Evolutionary conservation across 768 basidiomycete species (phyloP).

Genomic region (Leccinum arenicola): DNA sequence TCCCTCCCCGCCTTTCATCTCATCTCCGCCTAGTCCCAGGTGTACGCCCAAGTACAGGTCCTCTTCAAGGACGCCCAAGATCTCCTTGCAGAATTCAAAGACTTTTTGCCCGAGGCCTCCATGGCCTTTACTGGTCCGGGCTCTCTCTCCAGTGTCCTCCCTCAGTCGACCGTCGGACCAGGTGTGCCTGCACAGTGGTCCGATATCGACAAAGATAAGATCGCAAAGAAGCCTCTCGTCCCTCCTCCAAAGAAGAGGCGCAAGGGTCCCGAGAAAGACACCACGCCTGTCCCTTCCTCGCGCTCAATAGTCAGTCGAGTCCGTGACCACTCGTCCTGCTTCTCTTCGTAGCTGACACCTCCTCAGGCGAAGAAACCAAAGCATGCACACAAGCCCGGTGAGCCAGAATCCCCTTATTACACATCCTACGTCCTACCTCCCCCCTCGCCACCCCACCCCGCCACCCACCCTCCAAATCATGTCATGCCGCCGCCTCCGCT

Average conservation of each 20-base stretch:
- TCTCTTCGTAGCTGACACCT: slow-evolving; percentile 2
- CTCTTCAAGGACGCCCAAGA: slow-evolving; percentile 83
- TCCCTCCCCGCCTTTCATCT: not conserved
- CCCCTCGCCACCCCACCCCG: slow-evolving; percentile 31
- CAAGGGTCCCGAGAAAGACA: slow-evolving; percentile 64
- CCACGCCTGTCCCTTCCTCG: slow-evolving; percentile 53
- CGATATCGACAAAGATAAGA: slow-evolving; percentile 38
- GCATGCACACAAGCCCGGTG: slow-evolving; percentile 58
- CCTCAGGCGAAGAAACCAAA: slow-evolving; percentile 61
- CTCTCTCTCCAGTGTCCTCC: slow-evolving; percentile 46
- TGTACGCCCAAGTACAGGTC: slow-evolving; percentile 75
- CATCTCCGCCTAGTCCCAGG: slow-evolving; percentile 51
- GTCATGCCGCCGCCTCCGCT: slow-evolving; percentile 29
- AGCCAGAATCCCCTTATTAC: slow-evolving; percentile 48
- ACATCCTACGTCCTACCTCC: slow-evolving; percentile 44
- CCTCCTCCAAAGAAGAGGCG: slow-evolving; percentile 57
- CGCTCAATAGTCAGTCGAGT: slow-evolving; percentile 51
- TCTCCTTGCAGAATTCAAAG: slow-evolving; percentile 76
- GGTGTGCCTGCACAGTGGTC: slow-evolving; percentile 38
- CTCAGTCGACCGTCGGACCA: slow-evolving; percentile 42
- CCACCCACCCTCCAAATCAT: slow-evolving; percentile 22
- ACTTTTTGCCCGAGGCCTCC: slow-evolving; percentile 70
- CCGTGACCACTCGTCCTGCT: slow-evolving; percentile 20
- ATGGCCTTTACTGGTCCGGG: slow-evolving; percentile 40
- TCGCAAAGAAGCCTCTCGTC: slow-evolving; percentile 42